These are phyloP conservation scores for Fusarium sp. DNA, from an alignment of 2,329 filamentous ascomycete genomes.

Conservation along the genomic window DNA sequence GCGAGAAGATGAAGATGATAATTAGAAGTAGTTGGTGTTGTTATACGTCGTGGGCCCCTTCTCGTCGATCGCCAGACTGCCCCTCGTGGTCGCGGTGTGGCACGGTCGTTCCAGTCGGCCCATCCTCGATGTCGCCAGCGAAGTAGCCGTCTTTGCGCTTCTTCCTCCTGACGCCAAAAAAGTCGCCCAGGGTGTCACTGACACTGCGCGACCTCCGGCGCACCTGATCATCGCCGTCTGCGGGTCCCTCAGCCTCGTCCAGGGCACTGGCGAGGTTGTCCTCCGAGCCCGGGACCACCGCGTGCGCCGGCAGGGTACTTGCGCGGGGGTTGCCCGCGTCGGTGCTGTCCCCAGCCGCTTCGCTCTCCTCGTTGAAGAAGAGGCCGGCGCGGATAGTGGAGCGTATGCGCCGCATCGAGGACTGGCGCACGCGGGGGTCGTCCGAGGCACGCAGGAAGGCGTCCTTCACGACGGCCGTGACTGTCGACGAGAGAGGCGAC, in stretches of 20 bases:
- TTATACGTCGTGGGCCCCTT: constrained; percentile 17
- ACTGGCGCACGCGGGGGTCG: constrained; percentile 53
- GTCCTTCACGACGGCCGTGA: constrained; percentile 69
- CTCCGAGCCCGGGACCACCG: constrained; percentile 42
- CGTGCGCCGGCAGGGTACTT: constrained; percentile 31
- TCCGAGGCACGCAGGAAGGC: constrained; percentile 62
- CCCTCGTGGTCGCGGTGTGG: constrained; percentile 12
- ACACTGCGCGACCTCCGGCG: constrained; percentile 54
- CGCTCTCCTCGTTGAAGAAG: constrained; percentile 62
- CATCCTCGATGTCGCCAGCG: constrained; percentile 38
- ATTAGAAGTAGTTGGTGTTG: constrained; percentile 24
- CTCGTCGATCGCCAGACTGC: constrained; percentile 10
- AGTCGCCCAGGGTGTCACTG: constrained; percentile 56
- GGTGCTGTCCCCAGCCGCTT: constrained; percentile 38
- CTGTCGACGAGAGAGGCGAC: constrained; percentile 69
- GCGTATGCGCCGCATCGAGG: constrained; percentile 61
- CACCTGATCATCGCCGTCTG: constrained; percentile 28
- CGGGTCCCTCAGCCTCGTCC: constrained; percentile 30
- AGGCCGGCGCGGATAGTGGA: constrained; percentile 66
- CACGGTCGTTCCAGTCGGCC: constrained; percentile 15
- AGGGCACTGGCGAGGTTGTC: constrained; percentile 39
- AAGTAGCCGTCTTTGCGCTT: constrained; percentile 43
- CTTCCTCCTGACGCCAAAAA: constrained; percentile 53
- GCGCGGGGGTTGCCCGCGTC: constrained; percentile 31
- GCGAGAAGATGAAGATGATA: constrained; percentile 29